A percentile compares a stretch with the other conserved stretches of the same genome.
These are phyloP conservation scores for Rhizoclosmatium globosum DNA, from an alignment of 192 early-diverging fungal species.

Conservation along the genomic window DNA sequence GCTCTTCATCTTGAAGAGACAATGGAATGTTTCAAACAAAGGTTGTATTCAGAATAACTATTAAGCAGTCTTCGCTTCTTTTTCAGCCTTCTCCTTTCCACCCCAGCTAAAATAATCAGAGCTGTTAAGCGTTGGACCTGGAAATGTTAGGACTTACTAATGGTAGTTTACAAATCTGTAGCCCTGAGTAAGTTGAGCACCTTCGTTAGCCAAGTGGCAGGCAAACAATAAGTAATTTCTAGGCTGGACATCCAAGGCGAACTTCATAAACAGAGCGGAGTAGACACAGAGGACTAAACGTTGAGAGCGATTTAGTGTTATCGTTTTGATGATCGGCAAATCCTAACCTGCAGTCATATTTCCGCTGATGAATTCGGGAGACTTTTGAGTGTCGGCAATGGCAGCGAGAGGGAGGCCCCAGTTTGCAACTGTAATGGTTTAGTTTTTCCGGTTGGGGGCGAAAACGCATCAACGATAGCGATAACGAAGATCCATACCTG, in stretches of 20 bases:
- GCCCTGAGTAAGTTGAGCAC: constrained; percentile 87
- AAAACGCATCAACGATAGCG: background rate
- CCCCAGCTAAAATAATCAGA: constrained; percentile 20
- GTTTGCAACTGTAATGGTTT: constrained; percentile 52
- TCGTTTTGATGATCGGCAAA: background rate
- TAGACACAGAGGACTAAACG: constrained; percentile 79
- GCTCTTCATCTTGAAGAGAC: too few relatives aligned
- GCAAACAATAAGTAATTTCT: constrained; percentile 92
- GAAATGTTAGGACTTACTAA: constrained; percentile 37
- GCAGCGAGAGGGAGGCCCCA: constrained; percentile 97
- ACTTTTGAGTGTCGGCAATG: constrained; percentile 89
- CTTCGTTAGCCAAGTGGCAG: constrained; percentile 91
- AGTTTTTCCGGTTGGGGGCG: background rate
- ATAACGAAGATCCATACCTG: constrained; percentile 31
- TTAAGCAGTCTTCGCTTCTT: constrained; percentile 1
- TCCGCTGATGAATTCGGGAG: constrained; percentile 89
- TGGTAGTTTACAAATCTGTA: constrained; percentile 84
- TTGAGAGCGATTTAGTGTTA: background rate
- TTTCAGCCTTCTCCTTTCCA: constrained; percentile 23
- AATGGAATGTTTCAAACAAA: background rate
- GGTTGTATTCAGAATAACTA: background rate
- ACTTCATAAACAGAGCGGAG: constrained; percentile 93
- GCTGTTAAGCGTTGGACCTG: background rate
- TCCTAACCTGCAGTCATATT: constrained; percentile 87
- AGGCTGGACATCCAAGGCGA: constrained; percentile 91